Evolutionary conservation across 345 rosid genomes (phyloP), one percentile per base, ranked within the genome.

Genomic region (Melastoma malabathricum): DNA sequence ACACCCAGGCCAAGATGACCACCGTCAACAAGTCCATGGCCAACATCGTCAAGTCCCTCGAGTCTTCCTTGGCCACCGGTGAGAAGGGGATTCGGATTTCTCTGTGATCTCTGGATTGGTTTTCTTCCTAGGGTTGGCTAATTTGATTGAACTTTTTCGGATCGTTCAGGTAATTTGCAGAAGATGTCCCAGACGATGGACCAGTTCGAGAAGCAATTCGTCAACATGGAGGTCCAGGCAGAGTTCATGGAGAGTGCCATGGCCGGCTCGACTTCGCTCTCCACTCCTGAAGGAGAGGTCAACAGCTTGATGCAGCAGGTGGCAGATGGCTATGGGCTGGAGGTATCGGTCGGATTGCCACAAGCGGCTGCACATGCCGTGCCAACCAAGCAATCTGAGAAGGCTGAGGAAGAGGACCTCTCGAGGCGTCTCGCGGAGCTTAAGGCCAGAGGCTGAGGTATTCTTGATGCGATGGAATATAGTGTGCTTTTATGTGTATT

Each of bases 121-220:
- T 9, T 9, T 34, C 12, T 29, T 29, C 12, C 41, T 34, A 34
- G 41, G 12, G 10, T 34, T 34, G 12, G 41, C 1, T 34, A 0
- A 12, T 34, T 34, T 16, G 12, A 23, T 25, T 47, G 18, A 48
- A n/a, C 18, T 10, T 14, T 19, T 50, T 22, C 19, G 20, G 17
- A 31, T 20, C 53, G 15, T 62, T 56, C 72, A 90, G 96, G 98
- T 55, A 90, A 90, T 60, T 66, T 90, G 74, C 98, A 87, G 80
- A 90, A 87, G 75, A 90, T 90, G 98, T 90, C 96, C 1, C 89
- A 90, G 82, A 90, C 98, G 0, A 90, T 90, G 98, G 98, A 90
- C 65, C 78, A 77, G 47, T 90, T 90, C 27, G 98, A 90, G 95
- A 90, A 84, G 77, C 96, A 87, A 62, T 90, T 90, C 72, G 96